phyloP scores from a whole-genome alignment of 768 basidiomycete genomes.

The Rhodotorula babjevae region DNA sequence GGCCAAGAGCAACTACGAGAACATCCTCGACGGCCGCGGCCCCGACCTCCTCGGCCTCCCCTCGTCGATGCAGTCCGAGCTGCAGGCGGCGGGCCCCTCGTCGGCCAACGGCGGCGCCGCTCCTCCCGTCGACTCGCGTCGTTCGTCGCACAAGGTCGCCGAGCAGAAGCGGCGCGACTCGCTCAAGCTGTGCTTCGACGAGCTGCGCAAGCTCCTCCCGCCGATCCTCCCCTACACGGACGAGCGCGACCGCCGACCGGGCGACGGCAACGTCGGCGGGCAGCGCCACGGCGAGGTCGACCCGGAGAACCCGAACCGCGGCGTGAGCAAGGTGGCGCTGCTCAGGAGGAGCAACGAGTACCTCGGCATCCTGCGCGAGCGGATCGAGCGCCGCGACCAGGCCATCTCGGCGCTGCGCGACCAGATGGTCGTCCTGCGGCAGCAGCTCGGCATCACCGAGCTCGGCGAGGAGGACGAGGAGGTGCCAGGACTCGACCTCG shows the following conservation, averaged over 20 bases:
- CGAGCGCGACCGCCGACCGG: conserved; percentile 39
- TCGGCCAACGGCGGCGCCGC: not conserved
- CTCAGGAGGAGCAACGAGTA: conserved; percentile 43
- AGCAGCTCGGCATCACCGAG: conserved; percentile 20
- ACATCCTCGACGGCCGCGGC: conserved; percentile 35
- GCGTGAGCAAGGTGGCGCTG: conserved; percentile 44
- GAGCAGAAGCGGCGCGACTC: conserved; percentile 97
- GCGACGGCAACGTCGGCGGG: conserved; percentile 44
- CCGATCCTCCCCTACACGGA: conserved; percentile 38
- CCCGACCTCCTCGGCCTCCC: conserved; percentile 17
- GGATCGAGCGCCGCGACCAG: conserved; percentile 35
- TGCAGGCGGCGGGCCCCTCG: not conserved
- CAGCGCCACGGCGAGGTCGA: conserved; percentile 40
- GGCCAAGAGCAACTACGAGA: conserved; percentile 38
- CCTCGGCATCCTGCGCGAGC: conserved; percentile 38
- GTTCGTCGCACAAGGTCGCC: conserved; percentile 70
- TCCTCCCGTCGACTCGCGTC: conserved; percentile 16
- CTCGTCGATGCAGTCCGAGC: conserved; percentile 1
- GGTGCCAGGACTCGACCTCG: conserved; percentile 29
- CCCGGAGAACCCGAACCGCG: conserved; percentile 41
- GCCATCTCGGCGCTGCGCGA: conserved; percentile 19
- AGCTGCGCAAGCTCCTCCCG: conserved; percentile 63
- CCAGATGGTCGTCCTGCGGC: conserved; percentile 7
- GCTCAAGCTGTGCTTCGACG: conserved; percentile 77
- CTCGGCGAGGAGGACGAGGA: conserved; percentile 24